These are phyloP conservation scores for Vitis hybrid DNA, from an alignment of 177 flowering plant species.

Conservation along the genomic window DNA sequence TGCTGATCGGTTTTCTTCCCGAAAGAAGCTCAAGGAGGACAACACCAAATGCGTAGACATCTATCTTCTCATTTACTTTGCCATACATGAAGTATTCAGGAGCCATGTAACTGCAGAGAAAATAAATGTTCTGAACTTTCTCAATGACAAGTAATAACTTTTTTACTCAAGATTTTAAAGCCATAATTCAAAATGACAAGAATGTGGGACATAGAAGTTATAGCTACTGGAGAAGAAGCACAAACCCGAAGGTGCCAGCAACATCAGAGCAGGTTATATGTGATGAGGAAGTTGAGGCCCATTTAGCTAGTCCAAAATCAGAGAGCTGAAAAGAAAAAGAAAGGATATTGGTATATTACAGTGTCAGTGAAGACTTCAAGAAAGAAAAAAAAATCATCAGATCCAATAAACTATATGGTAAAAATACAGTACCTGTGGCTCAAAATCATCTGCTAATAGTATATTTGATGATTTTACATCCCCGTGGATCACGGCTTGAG, in stretches of 20 bases:
- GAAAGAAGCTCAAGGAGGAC: conserved; percentile 96
- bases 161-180: not conserved
- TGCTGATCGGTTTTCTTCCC: conserved; percentile 88
- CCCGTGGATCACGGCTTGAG: conserved; percentile 77
- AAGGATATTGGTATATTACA: conserved; percentile 9
- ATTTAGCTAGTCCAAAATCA: conserved; percentile 90
- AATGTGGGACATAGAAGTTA: not conserved
- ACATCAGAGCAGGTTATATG: conserved; percentile 72
- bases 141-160: not conserved
- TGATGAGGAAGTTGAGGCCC: conserved; percentile 66
- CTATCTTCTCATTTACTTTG: conserved; percentile 81
- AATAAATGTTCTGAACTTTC: not conserved
- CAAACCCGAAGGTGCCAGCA: conserved; percentile 96
- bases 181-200: not conserved
- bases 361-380: not conserved
- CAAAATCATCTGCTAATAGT: conserved; percentile 79
- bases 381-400: not conserved
- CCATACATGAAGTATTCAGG: conserved; percentile 99
- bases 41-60: conserved; percentile 94
- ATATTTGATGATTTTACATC: conserved; percentile 97
- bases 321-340: conserved; percentile 55
- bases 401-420: not conserved
- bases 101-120: conserved; percentile 79
- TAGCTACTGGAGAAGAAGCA: conserved; percentile 5
- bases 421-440: conserved; percentile 65